Percentiles rank a stretch among this genome's conserved stretches.
Evolutionary conservation across 306 rosid species (phyloP).

Genomic region (Prunus davidiana): DNA sequence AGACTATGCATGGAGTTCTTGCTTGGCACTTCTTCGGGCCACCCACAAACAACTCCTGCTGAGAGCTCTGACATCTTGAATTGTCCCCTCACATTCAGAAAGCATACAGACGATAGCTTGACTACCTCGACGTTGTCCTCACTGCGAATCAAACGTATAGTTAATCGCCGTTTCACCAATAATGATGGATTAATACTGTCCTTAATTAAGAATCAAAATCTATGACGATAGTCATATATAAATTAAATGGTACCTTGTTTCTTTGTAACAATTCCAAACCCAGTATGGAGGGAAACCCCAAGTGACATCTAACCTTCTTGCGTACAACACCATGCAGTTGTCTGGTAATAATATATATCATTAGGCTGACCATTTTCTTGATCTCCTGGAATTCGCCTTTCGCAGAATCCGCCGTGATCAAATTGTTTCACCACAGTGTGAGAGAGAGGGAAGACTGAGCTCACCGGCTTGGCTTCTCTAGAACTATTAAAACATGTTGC

Average conservation of each 20-base stretch:
- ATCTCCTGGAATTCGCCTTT: background rate
- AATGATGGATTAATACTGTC: no score
- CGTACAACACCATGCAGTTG: background rate
- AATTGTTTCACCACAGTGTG: background rate
- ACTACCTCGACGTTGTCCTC: background rate
- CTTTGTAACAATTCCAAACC: slow-evolving; percentile 21
- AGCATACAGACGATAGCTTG: background rate
- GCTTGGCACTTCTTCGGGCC: no score
- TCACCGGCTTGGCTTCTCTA: background rate
- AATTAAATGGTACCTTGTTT: background rate
- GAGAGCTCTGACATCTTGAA: slow-evolving; percentile 17
- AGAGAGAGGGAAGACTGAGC: background rate
- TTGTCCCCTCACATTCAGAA: slow-evolving; percentile 1
- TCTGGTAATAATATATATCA: background rate
- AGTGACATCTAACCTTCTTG: slow-evolving; percentile 11
- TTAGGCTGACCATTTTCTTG: background rate
- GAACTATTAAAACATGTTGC: background rate
- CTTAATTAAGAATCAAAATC: no score
- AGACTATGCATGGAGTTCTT: no score
- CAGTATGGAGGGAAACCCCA: background rate
- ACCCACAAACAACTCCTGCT: background rate
- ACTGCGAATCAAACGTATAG: background rate
- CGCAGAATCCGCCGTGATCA: background rate
- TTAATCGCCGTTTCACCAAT: no score
- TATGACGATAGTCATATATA: no score